Evolutionary conservation across 768 basidiomycete genomes (phyloP), one percentile per base, ranked within the genome.

Genomic region (Podaxis carcinomalis): DNA sequence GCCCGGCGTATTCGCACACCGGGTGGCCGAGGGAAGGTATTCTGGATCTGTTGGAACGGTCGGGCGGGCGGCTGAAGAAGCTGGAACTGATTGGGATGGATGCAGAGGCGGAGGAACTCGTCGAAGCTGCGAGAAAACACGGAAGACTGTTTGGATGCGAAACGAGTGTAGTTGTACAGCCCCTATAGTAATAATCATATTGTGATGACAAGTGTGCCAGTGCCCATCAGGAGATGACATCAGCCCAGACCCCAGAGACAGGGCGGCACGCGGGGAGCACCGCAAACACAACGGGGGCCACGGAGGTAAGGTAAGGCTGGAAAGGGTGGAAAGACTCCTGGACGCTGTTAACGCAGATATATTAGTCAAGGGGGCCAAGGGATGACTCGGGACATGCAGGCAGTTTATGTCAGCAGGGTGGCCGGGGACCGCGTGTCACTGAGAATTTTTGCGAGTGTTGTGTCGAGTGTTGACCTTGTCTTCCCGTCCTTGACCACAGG

Each of bases 401-500:
- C 21, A 19, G 49, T 23, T 58, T 58, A 58, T 25, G 16, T 58
- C 36, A 58, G 57, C 57, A 39, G 46, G 28, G 57, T 58, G 57
- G 11, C 32, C 13, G 47, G 47, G 57, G 57, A 39, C 52, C 19
- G 19, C 59, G 7, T 53, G 58, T 39, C 14, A 51, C 59, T 53
- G 59, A 21, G 59, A 60, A 60, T 60, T 60, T 64, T 62, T 64
- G 60, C 46, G 63, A 25, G 4, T 40, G 51, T 37, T 39, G 40
- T 40, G 36, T 37, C 21, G 27, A 36, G 25, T 73, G 72, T 74
- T 74, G 70, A 70, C 67, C 68, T 74, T 73, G 74, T 76, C 73
- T 72, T 72, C 69, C 68, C 71, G 75, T 78, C 77, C 75, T 77
- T 72, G 66, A 68, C 66, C 66, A 72, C 68, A 74, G 73, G 73